Base-by-base conservation (phyloP, 2,329 filamentous ascomycete species). In the Pyrenochaeta sp. region DNA sequence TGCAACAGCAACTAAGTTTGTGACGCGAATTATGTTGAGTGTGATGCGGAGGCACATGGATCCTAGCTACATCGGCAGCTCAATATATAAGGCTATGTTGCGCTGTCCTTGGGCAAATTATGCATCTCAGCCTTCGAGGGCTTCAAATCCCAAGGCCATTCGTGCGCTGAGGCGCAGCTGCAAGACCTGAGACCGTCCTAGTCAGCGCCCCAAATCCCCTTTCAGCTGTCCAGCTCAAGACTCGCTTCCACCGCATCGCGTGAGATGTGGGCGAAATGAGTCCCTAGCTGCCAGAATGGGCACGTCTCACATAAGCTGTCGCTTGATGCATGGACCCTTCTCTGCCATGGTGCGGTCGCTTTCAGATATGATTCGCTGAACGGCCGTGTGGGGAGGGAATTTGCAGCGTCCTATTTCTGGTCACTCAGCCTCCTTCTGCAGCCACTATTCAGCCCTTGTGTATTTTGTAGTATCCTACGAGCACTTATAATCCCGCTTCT, bases 111-210 rank as follows among this genome's bases (percentile, higher is more conserved):
- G 50, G 19, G 40, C 22, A 7, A 44, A 27, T 5, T 25, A 45
- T 44, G 28, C 37, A 22, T 24, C 32, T 43, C 13, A 32, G 37
- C 25, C n/a, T n/a, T 56, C 52, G 46, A 44, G 52, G 45, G 52
- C 32, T 36, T 36, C 13, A 3, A 13, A 36, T 36, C 32, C 12
- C 32, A 36, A 19, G 19, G 19, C 19, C 19, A 19, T 19, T 48
- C 52, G 49, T 48, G 34, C 22, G 48, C 45, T 52, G 39, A 46
- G 56, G 45, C 50, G 52, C 49, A 52, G 52, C 52, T 56, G 49
- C 46, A 52, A 19, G 19, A 19, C 19, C 19, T 19, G 19, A 55
- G 36, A 10, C 27, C 44, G 12, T 30, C 34, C n/a, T 24, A 47
- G 45, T 27, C 30, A 47, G n/a, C 45, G 45, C 45, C 45, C 9